These are phyloP conservation scores for Protomyces pachydermus DNA, from an alignment of 1,139 yeast species.

Conservation along the genomic window DNA sequence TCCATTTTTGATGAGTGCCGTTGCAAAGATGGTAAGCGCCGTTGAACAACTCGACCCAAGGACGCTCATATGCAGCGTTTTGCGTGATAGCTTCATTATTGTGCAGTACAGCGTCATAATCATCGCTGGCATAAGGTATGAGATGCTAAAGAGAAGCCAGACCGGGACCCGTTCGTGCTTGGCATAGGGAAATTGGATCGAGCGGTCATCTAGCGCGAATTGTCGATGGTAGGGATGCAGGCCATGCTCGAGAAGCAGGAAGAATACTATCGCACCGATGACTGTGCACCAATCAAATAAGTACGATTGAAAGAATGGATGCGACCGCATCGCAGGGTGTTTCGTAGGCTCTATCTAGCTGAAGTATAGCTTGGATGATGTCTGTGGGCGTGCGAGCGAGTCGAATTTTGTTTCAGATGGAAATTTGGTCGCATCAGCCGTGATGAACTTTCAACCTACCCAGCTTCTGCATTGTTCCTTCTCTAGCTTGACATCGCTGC, in stretches of 20 bases:
- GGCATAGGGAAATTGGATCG: slow-evolving; percentile 70
- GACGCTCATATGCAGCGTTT: slow-evolving; percentile 53
- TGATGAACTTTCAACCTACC: neutral
- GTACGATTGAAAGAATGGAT: neutral
- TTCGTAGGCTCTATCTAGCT: neutral
- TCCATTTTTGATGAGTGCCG: slow-evolving; percentile 65
- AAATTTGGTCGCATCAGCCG: neutral
- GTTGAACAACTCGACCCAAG: slow-evolving; percentile 49
- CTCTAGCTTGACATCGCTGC: neutral
- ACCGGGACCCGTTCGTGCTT: slow-evolving; percentile 56
- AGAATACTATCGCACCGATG: slow-evolving; percentile 12
- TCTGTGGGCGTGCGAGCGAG: no score
- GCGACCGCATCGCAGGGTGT: neutral
- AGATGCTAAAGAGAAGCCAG: slow-evolving; percentile 40
- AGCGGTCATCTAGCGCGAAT: slow-evolving; percentile 53
- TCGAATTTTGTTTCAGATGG: neutral
- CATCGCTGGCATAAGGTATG: slow-evolving; percentile 46
- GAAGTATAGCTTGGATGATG: no score
- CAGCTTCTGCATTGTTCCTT: no score
- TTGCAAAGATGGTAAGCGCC: slow-evolving; percentile 46
- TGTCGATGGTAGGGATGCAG: slow-evolving; percentile 40
- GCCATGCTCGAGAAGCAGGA: slow-evolving; percentile 25
- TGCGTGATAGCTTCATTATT: slow-evolving; percentile 35
- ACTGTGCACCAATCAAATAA: slow-evolving; percentile 21
- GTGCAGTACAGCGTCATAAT: slow-evolving; percentile 41